Percentiles rank a stretch among this genome's conserved stretches.
Evolutionary conservation across 352 stramenopile species (phyloP).

Genomic region (Blastocystis sp.): DNA sequence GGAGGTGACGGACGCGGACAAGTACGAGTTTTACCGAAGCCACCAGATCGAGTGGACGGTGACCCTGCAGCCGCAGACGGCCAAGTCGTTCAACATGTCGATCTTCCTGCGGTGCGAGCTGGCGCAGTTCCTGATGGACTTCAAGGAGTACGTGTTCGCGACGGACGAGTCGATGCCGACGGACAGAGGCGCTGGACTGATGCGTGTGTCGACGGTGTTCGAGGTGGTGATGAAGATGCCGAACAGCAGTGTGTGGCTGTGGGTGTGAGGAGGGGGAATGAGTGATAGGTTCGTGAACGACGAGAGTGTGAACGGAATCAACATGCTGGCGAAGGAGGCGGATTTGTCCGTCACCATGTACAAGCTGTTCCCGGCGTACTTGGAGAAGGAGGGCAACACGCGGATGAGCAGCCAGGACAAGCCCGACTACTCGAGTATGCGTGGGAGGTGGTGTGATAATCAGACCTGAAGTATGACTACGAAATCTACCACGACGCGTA

Average conservation of each 20-base stretch:
- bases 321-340: slow-evolving; percentile 3
- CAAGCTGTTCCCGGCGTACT: slow-evolving; percentile 43
- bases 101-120: slow-evolving; percentile 49
- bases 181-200: not conserved
- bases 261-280: not conserved
- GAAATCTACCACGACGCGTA: slow-evolving; percentile 11
- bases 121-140: slow-evolving; percentile 18
- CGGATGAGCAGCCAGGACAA: slow-evolving; percentile 20
- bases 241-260: slow-evolving; percentile 45
- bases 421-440: slow-evolving; percentile 50
- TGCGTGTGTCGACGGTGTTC: slow-evolving; percentile 53
- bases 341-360: slow-evolving; percentile 50
- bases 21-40: slow-evolving; percentile 37
- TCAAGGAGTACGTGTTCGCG: slow-evolving; percentile 29
- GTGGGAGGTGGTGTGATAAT: not conserved
- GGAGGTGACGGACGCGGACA: slow-evolving; percentile 47
- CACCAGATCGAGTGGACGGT: slow-evolving; percentile 65
- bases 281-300: slow-evolving; percentile 63
- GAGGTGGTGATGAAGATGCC: slow-evolving; percentile 16
- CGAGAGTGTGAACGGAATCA: slow-evolving; percentile 61
- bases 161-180: not conserved
- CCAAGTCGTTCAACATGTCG: slow-evolving; percentile 1
- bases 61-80: not conserved
- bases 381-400: slow-evolving; percentile 26
- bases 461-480: slow-evolving; percentile 40